Conservation (phyloP, 306 rosid species). For the Cicer cuneatum region DNA sequence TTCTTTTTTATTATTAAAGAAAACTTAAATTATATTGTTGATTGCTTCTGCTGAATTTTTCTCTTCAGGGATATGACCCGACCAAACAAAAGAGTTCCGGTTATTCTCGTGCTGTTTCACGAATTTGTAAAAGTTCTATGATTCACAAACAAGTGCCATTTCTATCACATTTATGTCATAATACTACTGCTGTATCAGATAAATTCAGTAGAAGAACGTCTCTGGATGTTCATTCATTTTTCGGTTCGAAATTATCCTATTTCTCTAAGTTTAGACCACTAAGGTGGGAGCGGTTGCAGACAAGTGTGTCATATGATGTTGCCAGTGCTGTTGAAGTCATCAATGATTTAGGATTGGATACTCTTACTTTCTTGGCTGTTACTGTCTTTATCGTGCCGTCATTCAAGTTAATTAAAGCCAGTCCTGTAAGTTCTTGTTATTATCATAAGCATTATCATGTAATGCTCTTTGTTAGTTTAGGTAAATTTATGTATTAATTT, state of each 20-base stretch:
- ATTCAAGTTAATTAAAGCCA: slow-evolving; percentile 75
- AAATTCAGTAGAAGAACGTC: slow-evolving; percentile 41
- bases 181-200: slow-evolving; percentile 47
- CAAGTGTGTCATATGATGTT: slow-evolving; percentile 71
- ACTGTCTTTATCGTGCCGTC: slow-evolving; percentile 86
- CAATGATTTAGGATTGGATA: slow-evolving; percentile 91
- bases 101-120: slow-evolving; percentile 38
- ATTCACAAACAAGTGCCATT: slow-evolving; percentile 49
- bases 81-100: slow-evolving; percentile 42
- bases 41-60: slow-evolving; percentile 22
- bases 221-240: slow-evolving; percentile 43
- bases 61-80: slow-evolving; percentile 49
- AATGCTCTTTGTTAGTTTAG: slow-evolving; percentile 2
- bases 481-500: slow-evolving; percentile 38
- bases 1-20: neutral
- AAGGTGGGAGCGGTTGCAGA: slow-evolving; percentile 50
- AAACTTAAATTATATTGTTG: slow-evolving; percentile 3
- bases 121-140: slow-evolving; percentile 51
- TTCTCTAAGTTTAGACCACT: slow-evolving; percentile 48
- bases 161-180: slow-evolving; percentile 42
- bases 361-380: slow-evolving; percentile 83
- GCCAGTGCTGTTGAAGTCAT: slow-evolving; percentile 77
- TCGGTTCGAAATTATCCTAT: slow-evolving; percentile 46
- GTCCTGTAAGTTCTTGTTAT: slow-evolving; percentile 50
- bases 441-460: slow-evolving; percentile 12